These are phyloP conservation scores for Pichia sp. DNA, from an alignment of 1,139 yeast species.

Conservation along the genomic window DNA sequence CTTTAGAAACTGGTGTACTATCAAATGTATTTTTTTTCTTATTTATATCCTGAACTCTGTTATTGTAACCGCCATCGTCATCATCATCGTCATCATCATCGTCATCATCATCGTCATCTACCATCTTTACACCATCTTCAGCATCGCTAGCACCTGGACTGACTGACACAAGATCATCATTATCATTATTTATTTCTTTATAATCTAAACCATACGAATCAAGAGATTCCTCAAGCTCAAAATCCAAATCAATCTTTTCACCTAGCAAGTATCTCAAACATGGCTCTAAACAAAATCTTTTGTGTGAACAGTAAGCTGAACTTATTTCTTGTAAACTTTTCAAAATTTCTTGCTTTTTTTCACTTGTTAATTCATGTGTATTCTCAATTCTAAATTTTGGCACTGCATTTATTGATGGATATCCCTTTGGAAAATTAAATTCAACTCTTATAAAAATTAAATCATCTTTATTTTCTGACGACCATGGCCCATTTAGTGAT, in stretches of 20 bases:
- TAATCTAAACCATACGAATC: conserved; percentile 16
- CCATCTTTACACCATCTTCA: conserved; percentile 8
- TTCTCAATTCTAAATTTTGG: conserved; percentile 71
- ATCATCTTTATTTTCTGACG: conserved; percentile 40
- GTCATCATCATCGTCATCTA: conserved; percentile 13
- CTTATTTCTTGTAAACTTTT: conserved; percentile 51
- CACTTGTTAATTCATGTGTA: conserved; percentile 55
- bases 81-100: conserved; percentile 16
- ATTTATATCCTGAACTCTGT: conserved; percentile 3
- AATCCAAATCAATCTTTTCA: conserved; percentile 56
- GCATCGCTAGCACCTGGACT: conserved; percentile 4
- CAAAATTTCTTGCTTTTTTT: conserved; percentile 44
- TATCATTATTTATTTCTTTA: conserved; percentile 30
- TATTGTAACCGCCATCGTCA: conserved; percentile 19
- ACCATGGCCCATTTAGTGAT: conserved; percentile 75
- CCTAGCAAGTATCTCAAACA: conserved; percentile 77
- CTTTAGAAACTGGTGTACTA: conserved; percentile 86
- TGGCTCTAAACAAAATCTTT: conserved; percentile 71
- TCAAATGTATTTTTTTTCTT: conserved; percentile 39
- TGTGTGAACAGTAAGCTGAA: conserved; percentile 47
- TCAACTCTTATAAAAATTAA: conserved; percentile 65
- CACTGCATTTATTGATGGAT: conserved; percentile 52
- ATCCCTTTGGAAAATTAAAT: conserved; percentile 59
- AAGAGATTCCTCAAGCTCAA: conserved; percentile 22
- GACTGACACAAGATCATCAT: neutral